Conservation (phyloP, 2,329 filamentous ascomycete species). For the Talaromyces sp. region DNA sequence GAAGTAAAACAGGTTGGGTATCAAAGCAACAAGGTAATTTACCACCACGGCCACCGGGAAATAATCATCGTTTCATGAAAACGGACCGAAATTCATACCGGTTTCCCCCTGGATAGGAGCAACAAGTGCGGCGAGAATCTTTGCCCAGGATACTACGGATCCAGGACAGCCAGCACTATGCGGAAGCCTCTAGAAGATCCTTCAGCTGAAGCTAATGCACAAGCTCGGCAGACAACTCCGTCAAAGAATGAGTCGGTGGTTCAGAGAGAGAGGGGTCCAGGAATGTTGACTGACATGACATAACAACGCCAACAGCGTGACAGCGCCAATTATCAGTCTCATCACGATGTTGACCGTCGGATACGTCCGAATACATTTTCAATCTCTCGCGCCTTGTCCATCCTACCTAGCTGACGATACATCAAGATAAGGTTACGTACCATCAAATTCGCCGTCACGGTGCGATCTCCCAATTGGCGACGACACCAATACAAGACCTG, state of each 20-base stretch:
- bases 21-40: too few relatives aligned
- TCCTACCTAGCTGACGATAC: conserved; percentile 16
- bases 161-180: neutral
- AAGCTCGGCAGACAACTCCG: neutral
- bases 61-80: too few relatives aligned
- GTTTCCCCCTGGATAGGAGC: neutral
- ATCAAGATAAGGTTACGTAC: conserved; percentile 14
- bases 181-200: too few relatives aligned
- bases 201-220: neutral
- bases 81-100: neutral
- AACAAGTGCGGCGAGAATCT: neutral
- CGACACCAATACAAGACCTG: conserved; percentile 15
- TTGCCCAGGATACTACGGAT: neutral
- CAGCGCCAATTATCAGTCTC: too few relatives aligned
- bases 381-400: conserved; percentile 16
- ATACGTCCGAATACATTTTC: conserved; percentile 13
- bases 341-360: conserved; percentile 5
- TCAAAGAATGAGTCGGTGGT: neutral
- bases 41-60: too few relatives aligned
- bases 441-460: conserved; percentile 13
- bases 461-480: conserved; percentile 5
- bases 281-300: too few relatives aligned
- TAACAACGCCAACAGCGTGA: neutral
- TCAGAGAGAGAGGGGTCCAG: neutral
- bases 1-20: too few relatives aligned